Conservation (phyloP, 192 early-diverging fungal species). For the Dissophora globulifera region DNA sequence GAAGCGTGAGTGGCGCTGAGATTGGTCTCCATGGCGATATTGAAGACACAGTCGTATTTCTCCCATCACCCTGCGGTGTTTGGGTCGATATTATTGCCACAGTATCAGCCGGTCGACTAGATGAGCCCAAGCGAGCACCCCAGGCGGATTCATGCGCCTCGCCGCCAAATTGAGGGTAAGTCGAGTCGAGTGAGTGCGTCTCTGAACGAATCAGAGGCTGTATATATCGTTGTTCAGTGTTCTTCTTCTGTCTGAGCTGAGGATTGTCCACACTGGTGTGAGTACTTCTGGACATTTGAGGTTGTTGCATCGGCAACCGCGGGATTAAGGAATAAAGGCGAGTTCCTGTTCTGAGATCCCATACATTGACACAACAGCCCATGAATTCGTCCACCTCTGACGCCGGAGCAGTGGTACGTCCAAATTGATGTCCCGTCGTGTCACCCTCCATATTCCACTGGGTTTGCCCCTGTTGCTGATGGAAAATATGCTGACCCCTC, state of each 20-base stretch:
- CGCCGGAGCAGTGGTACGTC: not conserved
- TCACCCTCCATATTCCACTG: not conserved
- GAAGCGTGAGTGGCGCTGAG: constrained; percentile 27
- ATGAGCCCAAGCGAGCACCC: no score
- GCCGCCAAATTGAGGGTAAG: no score
- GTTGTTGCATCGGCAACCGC: constrained; percentile 9
- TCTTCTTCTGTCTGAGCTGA: not conserved
- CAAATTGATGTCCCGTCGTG: not conserved
- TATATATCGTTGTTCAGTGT: not conserved
- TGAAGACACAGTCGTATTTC: not conserved
- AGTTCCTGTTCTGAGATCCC: constrained; percentile 58
- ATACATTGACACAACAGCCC: constrained; percentile 59
- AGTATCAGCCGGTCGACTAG: no score
- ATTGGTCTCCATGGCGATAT: constrained; percentile 6
- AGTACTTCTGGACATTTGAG: constrained; percentile 6
- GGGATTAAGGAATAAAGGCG: constrained; percentile 55
- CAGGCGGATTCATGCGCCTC: no score
- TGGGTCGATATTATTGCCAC: no score
- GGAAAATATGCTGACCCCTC: not conserved
- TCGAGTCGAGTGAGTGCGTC: no score
- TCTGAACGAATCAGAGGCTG: constrained; percentile 7
- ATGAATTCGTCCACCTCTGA: constrained; percentile 15
- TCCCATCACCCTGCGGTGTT: not conserved
- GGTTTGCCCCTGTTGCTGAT: not conserved
- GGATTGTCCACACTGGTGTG: constrained; percentile 7